A percentile compares a stretch with the other conserved stretches of the same genome.
phyloP scores from a whole-genome alignment of 768 basidiomycete species.

The Russula virescens region DNA sequence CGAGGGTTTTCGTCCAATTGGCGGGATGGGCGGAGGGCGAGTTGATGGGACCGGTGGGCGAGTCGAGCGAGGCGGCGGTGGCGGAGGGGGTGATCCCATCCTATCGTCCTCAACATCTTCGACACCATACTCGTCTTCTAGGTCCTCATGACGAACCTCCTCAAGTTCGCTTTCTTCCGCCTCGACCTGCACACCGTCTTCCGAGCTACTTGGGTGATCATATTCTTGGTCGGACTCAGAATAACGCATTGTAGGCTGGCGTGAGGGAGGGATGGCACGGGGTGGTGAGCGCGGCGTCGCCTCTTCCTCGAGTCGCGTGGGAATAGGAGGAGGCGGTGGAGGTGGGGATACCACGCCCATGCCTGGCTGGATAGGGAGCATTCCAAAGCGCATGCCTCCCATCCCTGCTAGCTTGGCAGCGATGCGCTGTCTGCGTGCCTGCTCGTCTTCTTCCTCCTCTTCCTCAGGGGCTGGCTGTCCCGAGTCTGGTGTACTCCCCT shows the following conservation, averaged over 20 bases:
- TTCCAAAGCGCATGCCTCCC: constrained; percentile 54
- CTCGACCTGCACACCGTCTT: constrained; percentile 60
- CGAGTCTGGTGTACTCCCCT: constrained; percentile 27
- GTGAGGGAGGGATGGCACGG: constrained; percentile 27
- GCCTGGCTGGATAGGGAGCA: constrained; percentile 36
- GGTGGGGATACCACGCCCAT: constrained; percentile 18
- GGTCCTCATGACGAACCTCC: constrained; percentile 56
- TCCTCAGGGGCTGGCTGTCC: constrained; percentile 25
- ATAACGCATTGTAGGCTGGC: constrained; percentile 32
- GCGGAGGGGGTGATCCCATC: constrained; percentile 47
- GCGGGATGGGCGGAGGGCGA: constrained; percentile 14
- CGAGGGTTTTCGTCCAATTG: constrained; percentile 3
- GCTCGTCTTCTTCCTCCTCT: constrained; percentile 51
- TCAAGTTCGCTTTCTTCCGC: constrained; percentile 70
- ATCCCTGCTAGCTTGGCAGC: constrained; percentile 48
- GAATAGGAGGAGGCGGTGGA: constrained; percentile 5
- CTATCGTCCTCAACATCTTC: constrained; percentile 32
- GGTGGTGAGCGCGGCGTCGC: constrained; percentile 31
- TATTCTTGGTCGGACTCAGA: constrained; percentile 43
- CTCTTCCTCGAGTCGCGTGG: constrained; percentile 13
- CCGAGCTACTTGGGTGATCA: constrained; percentile 39
- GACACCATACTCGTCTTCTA: constrained; percentile 26
- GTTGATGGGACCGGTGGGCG: constrained; percentile 29
- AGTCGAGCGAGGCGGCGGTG: constrained; percentile 31
- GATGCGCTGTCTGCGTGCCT: constrained; percentile 49